Conservation (phyloP, 768 basidiomycete species). For the Lactarius quietus region DNA sequence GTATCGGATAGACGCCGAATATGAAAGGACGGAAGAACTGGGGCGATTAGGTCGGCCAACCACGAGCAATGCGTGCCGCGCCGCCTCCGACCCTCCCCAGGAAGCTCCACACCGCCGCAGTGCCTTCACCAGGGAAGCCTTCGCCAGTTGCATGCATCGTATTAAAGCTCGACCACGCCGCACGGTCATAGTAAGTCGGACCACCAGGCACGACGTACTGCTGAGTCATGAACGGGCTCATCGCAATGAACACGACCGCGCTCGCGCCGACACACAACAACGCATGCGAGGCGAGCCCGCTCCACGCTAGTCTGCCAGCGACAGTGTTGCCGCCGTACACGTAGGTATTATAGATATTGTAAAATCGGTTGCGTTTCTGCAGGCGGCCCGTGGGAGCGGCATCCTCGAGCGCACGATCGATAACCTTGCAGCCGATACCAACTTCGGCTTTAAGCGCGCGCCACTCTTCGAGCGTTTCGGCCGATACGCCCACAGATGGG, state of each 20-base stretch:
- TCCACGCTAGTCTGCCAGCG: slow-evolving; percentile 8
- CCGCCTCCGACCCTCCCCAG: slow-evolving; percentile 70
- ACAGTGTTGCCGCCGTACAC: slow-evolving; percentile 46
- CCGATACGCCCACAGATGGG: slow-evolving; percentile 49
- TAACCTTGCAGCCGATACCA: slow-evolving; percentile 70
- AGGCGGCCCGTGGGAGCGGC: slow-evolving; percentile 27
- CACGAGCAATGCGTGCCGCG: slow-evolving; percentile 69
- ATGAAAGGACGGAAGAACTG: background rate
- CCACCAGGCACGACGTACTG: slow-evolving; percentile 62
- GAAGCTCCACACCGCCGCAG: slow-evolving; percentile 63
- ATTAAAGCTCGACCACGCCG: slow-evolving; percentile 79
- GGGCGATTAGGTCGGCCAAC: slow-evolving; percentile 63
- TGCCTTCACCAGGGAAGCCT: slow-evolving; percentile 57
- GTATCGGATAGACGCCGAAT: background rate
- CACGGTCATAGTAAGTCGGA: slow-evolving; percentile 69
- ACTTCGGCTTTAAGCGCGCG: slow-evolving; percentile 73
- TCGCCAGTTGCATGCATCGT: slow-evolving; percentile 65
- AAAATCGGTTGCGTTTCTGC: slow-evolving; percentile 53
- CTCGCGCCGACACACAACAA: slow-evolving; percentile 57
- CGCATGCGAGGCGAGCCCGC: slow-evolving; percentile 20
- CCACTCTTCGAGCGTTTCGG: slow-evolving; percentile 73
- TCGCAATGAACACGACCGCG: slow-evolving; percentile 55
- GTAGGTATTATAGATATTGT: slow-evolving; percentile 84
- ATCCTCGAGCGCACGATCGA: slow-evolving; percentile 63
- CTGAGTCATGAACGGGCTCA: slow-evolving; percentile 55